Percentiles rank a stretch among this genome's conserved stretches.
Conservation (phyloP, 495 filamentous ascomycete genomes). For the Parmelia sp. region DNA sequence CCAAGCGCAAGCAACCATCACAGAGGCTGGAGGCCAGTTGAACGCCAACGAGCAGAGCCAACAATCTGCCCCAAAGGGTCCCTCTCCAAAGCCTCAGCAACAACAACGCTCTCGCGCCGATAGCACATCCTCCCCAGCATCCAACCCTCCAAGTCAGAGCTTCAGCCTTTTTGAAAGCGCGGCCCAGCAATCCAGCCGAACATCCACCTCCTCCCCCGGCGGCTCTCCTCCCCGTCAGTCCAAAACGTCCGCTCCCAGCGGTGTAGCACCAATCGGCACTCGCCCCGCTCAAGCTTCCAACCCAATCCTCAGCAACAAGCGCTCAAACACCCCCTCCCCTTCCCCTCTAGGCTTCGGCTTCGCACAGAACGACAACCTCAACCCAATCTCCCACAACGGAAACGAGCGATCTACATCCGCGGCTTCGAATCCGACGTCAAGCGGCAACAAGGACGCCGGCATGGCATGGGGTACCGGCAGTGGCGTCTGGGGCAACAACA, state of each 20-base stretch:
- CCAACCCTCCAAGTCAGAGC: conserved; percentile 51
- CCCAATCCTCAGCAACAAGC: conserved; percentile 63
- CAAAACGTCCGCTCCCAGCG: conserved; percentile 47
- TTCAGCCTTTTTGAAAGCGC: conserved; percentile 62
- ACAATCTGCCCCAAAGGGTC: conserved; percentile 24
- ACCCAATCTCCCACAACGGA: conserved; percentile 29
- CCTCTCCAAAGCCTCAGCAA: conserved; percentile 37
- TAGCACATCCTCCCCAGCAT: conserved; percentile 79
- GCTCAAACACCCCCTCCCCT: conserved; percentile 81
- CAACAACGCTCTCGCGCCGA: conserved; percentile 72
- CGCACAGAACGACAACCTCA: conserved; percentile 45
- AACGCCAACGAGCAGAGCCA: conserved; percentile 16
- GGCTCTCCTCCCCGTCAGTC: conserved; percentile 73
- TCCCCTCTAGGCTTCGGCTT: conserved; percentile 83
- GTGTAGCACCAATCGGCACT: conserved; percentile 90
- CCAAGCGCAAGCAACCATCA: conserved; percentile 32
- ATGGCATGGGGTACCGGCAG: conserved; percentile 63
- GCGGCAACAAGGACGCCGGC: conserved; percentile 44
- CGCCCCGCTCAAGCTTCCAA: conserved; percentile 61
- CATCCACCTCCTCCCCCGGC: conserved; percentile 83
- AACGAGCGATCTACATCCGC: conserved; percentile 59
- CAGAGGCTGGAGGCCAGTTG: conserved; percentile 39
- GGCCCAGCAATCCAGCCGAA: conserved; percentile 71
- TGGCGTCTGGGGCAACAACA: conserved; percentile 64
- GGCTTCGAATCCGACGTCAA: conserved; percentile 51